A percentile compares a stretch with the other conserved stretches of the same genome.
phyloP scores from a whole-genome alignment of 108 stramenopile genomes.

The Schizochytrium sp. region DNA sequence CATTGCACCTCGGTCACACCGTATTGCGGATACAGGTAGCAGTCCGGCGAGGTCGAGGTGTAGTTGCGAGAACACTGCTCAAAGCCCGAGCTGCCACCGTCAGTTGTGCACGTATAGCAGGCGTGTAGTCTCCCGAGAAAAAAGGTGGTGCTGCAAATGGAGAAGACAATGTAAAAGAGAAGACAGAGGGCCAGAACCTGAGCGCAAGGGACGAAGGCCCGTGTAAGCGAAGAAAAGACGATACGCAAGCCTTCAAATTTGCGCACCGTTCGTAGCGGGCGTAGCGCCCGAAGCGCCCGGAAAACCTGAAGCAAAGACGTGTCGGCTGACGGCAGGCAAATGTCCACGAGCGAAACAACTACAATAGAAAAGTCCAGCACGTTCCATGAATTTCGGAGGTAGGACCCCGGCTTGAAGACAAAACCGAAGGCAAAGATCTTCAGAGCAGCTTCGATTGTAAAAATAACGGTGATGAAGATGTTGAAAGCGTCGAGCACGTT shows the following conservation, averaged over 20 bases:
- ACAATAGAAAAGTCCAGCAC: slow-evolving; percentile 53
- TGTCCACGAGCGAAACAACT: slow-evolving; percentile 35
- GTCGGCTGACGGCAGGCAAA: neutral
- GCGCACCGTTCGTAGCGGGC: slow-evolving; percentile 58
- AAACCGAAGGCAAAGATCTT: slow-evolving; percentile 58
- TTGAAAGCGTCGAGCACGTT: slow-evolving; percentile 30
- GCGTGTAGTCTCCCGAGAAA: slow-evolving; percentile 54
- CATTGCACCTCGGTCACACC: neutral
- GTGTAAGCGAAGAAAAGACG: slow-evolving; percentile 56
- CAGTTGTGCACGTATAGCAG: slow-evolving; percentile 27
- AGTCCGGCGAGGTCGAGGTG: neutral
- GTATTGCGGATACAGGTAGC: neutral
- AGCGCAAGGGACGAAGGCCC: slow-evolving; percentile 44
- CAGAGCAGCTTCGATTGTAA: slow-evolving; percentile 48
- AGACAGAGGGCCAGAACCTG: slow-evolving; percentile 48
- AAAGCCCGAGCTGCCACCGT: neutral
- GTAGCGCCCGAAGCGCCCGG: slow-evolving; percentile 51
- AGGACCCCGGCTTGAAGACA: slow-evolving; percentile 16
- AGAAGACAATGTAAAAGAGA: slow-evolving; percentile 54
- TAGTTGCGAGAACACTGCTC: neutral
- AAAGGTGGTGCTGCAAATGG: slow-evolving; percentile 55
- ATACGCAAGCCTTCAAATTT: slow-evolving; percentile 57
- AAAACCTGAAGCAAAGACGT: slow-evolving; percentile 36
- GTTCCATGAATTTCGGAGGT: slow-evolving; percentile 57
- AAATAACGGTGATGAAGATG: slow-evolving; percentile 44